These are phyloP conservation scores for Pythium dissotocum DNA, from an alignment of 352 stramenopile species.

Conservation along the genomic window DNA sequence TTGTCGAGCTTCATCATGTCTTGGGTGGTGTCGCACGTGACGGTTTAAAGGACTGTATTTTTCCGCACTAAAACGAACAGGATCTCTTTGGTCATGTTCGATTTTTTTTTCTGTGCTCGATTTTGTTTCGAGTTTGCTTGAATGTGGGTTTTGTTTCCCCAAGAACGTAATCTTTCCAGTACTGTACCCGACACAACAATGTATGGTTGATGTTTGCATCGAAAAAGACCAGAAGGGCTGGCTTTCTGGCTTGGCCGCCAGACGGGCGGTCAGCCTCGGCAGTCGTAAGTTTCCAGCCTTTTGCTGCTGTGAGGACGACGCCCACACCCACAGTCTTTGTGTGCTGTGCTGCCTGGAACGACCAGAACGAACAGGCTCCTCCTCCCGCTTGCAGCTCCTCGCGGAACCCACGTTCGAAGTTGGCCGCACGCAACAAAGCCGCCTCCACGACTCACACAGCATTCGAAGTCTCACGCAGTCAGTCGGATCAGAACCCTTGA, in stretches of 20 bases:
- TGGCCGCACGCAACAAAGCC: not conserved
- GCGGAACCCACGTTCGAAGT: conserved; percentile 6
- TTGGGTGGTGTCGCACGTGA: too few relatives aligned
- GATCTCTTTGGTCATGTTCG: not conserved
- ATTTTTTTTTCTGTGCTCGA: conserved; percentile 15
- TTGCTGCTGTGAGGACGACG: conserved; percentile 24
- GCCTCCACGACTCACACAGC: not conserved
- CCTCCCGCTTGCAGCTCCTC: not conserved
- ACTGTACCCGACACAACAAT: conserved; percentile 24
- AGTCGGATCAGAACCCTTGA: not conserved
- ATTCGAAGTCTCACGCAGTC: conserved; percentile 7
- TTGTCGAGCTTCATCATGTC: too few relatives aligned
- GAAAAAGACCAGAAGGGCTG: conserved; percentile 19
- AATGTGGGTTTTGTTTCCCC: not conserved
- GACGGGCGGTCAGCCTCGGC: conserved; percentile 14
- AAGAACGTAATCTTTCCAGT: conserved; percentile 19
- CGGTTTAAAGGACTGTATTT: too few relatives aligned
- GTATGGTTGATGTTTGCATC: not conserved
- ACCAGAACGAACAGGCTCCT: not conserved
- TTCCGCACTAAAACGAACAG: too few relatives aligned
- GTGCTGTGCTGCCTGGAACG: not conserved
- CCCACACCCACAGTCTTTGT: not conserved
- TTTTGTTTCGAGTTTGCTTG: conserved; percentile 13
- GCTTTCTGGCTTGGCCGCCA: conserved; percentile 18
- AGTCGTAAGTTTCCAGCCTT: conserved; percentile 26